Percentiles rank a stretch among this genome's conserved stretches.
Conservation (phyloP, 2,329 filamentous ascomycete species). For the Alternaria sp. region DNA sequence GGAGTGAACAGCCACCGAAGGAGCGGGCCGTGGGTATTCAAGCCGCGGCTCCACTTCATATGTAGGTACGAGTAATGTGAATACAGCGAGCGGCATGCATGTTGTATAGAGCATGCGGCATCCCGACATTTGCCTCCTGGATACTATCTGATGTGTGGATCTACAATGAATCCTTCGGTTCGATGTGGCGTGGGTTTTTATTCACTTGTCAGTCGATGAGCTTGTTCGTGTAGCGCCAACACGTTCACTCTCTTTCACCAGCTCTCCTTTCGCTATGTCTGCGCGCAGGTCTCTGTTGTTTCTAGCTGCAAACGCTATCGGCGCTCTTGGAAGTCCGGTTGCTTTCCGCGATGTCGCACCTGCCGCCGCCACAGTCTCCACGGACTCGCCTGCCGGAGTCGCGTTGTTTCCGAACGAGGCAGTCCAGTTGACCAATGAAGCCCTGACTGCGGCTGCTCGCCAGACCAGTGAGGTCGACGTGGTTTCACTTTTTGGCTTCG, state of each 20-base stretch:
- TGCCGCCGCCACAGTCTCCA: slow-evolving; percentile 14
- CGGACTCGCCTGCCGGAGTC: slow-evolving; percentile 11
- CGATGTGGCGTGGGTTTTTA: neutral
- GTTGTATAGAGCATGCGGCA: neutral
- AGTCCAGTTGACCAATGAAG: slow-evolving; percentile 22
- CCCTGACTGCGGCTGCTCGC: neutral
- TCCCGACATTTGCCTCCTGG: neutral
- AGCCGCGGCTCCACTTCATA: neutral
- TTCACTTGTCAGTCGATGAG: neutral
- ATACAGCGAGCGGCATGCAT: neutral
- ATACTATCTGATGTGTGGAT: neutral
- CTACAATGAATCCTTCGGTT: neutral
- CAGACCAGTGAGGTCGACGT: slow-evolving; percentile 7
- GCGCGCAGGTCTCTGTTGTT: neutral
- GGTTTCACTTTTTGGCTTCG: slow-evolving; percentile 40
- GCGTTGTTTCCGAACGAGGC: slow-evolving; percentile 15
- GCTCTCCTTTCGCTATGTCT: slow-evolving; percentile 5
- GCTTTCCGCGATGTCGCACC: slow-evolving; percentile 9
- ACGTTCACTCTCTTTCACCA: neutral
- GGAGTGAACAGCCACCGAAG: neutral
- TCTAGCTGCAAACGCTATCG: slow-evolving; percentile 3
- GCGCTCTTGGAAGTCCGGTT: slow-evolving; percentile 6
- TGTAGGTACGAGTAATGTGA: neutral
- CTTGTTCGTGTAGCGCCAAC: neutral
- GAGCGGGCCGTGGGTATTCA: neutral